Percentiles rank a stretch among this genome's conserved stretches.
These are phyloP conservation scores for Acanthamoeba quina DNA, from an alignment of 208 protist species.

Conservation along the genomic window DNA sequence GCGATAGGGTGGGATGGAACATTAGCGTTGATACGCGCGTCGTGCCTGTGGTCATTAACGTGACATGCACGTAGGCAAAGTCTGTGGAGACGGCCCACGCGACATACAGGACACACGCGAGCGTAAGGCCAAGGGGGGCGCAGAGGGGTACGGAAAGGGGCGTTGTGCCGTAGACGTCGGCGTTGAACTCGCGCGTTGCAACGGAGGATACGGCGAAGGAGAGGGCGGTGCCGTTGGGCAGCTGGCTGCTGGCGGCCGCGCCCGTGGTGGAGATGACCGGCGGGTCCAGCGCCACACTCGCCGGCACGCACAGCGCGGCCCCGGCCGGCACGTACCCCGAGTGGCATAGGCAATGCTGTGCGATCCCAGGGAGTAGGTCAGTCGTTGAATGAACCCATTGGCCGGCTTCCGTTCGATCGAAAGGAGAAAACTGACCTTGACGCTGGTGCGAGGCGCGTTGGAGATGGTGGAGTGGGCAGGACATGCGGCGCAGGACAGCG, in stretches of 20 bases:
- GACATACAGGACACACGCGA: no score
- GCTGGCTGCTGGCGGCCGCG: background rate
- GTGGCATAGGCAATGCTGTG: slow-evolving; percentile 3
- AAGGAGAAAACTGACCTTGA: background rate
- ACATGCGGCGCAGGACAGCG: background rate
- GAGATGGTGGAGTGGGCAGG: slow-evolving; percentile 21
- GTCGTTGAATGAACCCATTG: no score
- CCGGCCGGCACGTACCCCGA: background rate
- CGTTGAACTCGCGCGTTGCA: background rate
- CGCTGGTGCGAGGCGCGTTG: slow-evolving; percentile 28
- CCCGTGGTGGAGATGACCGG: background rate
- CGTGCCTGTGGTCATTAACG: background rate
- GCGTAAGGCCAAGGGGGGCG: background rate
- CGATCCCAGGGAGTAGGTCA: background rate
- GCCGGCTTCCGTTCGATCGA: no score
- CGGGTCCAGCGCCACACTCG: background rate
- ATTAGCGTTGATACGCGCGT: background rate
- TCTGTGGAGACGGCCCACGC: background rate
- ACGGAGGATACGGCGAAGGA: background rate
- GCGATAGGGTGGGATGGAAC: background rate
- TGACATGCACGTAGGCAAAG: background rate
- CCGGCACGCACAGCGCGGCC: background rate
- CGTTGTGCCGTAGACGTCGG: background rate
- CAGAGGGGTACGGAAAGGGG: background rate
- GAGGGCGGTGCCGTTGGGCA: background rate